These are phyloP conservation scores for Priceomyces medius DNA, from an alignment of 805 yeast species.

Conservation along the genomic window DNA sequence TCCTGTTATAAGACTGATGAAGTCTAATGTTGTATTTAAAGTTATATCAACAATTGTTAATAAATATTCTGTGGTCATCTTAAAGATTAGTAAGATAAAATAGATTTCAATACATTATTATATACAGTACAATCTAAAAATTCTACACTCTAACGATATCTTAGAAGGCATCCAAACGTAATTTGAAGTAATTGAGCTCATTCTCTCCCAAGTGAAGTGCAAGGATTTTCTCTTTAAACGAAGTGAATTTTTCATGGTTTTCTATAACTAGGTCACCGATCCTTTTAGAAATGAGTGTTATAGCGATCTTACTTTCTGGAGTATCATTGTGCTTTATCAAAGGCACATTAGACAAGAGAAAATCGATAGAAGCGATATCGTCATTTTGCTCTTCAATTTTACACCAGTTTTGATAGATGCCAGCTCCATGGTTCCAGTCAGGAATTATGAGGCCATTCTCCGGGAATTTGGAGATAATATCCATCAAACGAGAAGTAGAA, in stretches of 20 bases:
- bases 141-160: background rate
- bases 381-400: conserved; percentile 21
- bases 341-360: conserved; percentile 47
- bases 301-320: conserved; percentile 47
- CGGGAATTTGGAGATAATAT: conserved; percentile 46
- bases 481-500: conserved; percentile 36
- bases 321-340: conserved; percentile 26
- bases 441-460: conserved; percentile 35
- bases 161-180: conserved; percentile 9
- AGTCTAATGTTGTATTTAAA: too few relatives aligned
- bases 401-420: conserved; percentile 53
- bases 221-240: conserved; percentile 32
- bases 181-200: conserved; percentile 37
- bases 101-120: background rate
- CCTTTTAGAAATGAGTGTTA: conserved; percentile 51
- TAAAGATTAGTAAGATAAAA: background rate
- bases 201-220: conserved; percentile 46
- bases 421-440: conserved; percentile 59
- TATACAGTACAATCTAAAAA: background rate
- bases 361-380: conserved; percentile 25
- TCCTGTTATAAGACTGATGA: too few relatives aligned
- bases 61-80: too few relatives aligned
- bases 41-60: too few relatives aligned
- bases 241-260: conserved; percentile 12
- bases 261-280: conserved; percentile 44